These are phyloP conservation scores for Globisporangium emineosum DNA, from an alignment of 352 stramenopile genomes.

Conservation along the genomic window DNA sequence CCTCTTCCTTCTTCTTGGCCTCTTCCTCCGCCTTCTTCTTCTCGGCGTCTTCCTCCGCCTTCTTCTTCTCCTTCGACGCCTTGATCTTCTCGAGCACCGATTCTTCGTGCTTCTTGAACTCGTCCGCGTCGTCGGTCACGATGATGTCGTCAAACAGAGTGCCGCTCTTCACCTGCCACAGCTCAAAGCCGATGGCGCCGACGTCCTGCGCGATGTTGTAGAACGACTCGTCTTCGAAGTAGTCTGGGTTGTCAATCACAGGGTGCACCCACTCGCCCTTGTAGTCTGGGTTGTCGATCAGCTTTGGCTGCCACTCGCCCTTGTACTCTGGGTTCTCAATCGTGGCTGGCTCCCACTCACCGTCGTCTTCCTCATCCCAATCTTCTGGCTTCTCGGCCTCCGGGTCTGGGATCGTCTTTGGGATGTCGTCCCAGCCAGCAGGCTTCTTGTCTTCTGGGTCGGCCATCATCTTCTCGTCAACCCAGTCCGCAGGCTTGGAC, in stretches of 20 bases:
- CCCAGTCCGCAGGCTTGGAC: constrained; percentile 98
- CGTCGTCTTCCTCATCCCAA: constrained; percentile 99
- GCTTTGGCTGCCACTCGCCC: constrained; percentile 97
- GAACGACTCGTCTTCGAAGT: constrained; percentile 93
- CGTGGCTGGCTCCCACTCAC: constrained; percentile 95
- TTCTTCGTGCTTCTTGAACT: constrained; percentile 97
- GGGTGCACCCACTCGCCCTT: constrained; percentile 98
- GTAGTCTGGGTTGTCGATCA: constrained; percentile 99
- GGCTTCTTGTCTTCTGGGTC: constrained; percentile 96
- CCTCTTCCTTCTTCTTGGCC: constrained; percentile 70
- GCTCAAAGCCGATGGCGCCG: constrained; percentile 97
- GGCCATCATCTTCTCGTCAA: constrained; percentile 92
- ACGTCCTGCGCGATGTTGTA: constrained; percentile 96
- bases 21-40: constrained; percentile 67
- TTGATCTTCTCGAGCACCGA: constrained; percentile 90
- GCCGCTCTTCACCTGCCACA: constrained; percentile 98
- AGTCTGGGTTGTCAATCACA: constrained; percentile 97
- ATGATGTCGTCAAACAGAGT: constrained; percentile 99
- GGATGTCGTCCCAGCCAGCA: constrained; percentile 96
- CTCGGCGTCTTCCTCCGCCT: constrained; percentile 75
- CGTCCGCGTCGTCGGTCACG: constrained; percentile 95
- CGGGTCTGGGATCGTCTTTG: constrained; percentile 95
- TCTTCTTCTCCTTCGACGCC: constrained; percentile 72
- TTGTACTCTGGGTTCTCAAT: constrained; percentile 98
- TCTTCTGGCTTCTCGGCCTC: constrained; percentile 96